Base-by-base conservation (phyloP, 2,329 filamentous ascomycete species). In the Alternaria sp. region DNA sequence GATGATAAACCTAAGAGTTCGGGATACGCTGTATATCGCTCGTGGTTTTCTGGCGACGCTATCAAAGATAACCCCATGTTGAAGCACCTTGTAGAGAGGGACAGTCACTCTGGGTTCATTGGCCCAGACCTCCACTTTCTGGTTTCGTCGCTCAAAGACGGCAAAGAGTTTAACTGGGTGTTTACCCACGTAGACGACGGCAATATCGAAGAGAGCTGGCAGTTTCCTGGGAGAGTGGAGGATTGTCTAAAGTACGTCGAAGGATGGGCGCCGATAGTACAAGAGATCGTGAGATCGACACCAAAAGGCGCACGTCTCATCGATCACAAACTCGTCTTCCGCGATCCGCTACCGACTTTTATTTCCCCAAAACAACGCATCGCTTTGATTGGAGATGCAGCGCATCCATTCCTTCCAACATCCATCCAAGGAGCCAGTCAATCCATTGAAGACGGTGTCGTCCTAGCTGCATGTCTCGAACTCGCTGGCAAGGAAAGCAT, bases 311-410 rank as follows among this genome's bases (percentile, higher is more conserved):
- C 64, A 5, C 62, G 73, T 14, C 62, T 83, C 27, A 79, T 86
- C n/a, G 83, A 85, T 69, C 85, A 84, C 81, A 85, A 85, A 62
- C 82, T 86, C 36, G 84, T 84, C 56, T 85, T 83, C 59, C 79
- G 84, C 54, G 82, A 86, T 66, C 84, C 84, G 1, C 75, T 84
- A n/a, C 81, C 83, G 0, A 82, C 80, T 0, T 86, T 85, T 82
- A 79, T 85, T 3, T 84, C 82, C 0, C 74, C 76, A 16, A 81
- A 81, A 59, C 79, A 81, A 38, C 78, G 80, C 45, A 84, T 86
- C 54, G 83, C 79, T 0, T 73, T 85, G 43, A 78, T 86, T 5
- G 85, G 85, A 2, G 85, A 87, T 66, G 83, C 83, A 51, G 85
- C 84, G 54, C 84, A 86, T 68, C 80, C 84, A 0, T 85, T 86